Evolutionary conservation across 108 stramenopile species (phyloP).

Genomic region (Conticribra guillardii): DNA sequence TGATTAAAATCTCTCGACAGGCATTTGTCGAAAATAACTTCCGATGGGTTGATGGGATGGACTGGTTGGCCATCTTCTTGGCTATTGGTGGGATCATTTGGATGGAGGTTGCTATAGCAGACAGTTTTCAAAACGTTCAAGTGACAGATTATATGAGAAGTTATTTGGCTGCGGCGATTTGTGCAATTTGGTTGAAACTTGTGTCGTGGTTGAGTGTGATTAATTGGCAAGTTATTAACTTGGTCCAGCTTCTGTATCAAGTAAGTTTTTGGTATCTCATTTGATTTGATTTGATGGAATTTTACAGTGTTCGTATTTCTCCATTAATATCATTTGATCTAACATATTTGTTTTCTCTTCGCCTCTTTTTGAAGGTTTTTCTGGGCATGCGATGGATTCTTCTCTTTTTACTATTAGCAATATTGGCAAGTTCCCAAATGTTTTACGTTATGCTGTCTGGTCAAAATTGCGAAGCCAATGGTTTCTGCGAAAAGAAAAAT

Average conservation of each 20-base stretch:
- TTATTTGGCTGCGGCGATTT: constrained; percentile 50
- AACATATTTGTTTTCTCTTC: constrained; percentile 4
- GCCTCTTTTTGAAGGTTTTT: constrained; percentile 20
- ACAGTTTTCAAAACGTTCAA: constrained; percentile 17
- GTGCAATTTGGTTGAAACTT: constrained; percentile 47
- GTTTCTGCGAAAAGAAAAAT: constrained; percentile 46
- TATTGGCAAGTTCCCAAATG: constrained; percentile 55
- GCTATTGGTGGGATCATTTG: constrained; percentile 45
- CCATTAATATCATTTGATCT: not conserved
- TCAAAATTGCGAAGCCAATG: constrained; percentile 47
- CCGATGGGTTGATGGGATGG: constrained; percentile 48
- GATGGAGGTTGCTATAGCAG: constrained; percentile 44
- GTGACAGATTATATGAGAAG: constrained; percentile 55
- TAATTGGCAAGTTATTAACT: constrained; percentile 57
- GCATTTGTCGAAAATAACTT: constrained; percentile 53
- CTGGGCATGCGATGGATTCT: constrained; percentile 54
- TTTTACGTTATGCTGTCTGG: constrained; percentile 56
- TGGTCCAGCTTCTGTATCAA: constrained; percentile 46
- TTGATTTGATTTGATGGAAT: too few species aligned
- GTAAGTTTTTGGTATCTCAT: constrained; percentile 20
- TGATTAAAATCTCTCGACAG: constrained; percentile 53
- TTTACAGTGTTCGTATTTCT: too few species aligned
- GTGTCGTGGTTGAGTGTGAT: constrained; percentile 54
- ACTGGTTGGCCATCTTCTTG: constrained; percentile 48
- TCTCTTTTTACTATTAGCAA: constrained; percentile 43